These are phyloP conservation scores for Myriosclerotinia curreyana DNA, from an alignment of 2,329 filamentous ascomycete genomes.

Conservation along the genomic window DNA sequence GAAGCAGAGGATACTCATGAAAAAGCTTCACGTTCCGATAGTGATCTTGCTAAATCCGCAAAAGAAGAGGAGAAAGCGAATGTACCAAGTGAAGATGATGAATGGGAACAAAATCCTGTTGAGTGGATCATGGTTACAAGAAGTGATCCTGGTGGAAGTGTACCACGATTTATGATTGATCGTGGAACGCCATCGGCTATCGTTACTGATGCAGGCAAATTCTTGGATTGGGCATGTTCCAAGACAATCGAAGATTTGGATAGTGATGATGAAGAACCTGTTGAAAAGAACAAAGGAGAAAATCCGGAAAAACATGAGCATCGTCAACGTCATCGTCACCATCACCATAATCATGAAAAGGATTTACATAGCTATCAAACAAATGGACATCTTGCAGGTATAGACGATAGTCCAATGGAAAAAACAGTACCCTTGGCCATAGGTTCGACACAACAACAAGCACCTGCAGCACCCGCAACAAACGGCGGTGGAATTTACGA, in stretches of 20 bases:
- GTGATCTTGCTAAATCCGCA: slow-evolving; percentile 30
- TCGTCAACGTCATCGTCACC: slow-evolving; percentile 16
- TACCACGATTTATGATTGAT: slow-evolving; percentile 70
- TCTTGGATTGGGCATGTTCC: slow-evolving; percentile 64
- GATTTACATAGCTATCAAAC: slow-evolving; percentile 39
- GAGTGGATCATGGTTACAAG: slow-evolving; percentile 76
- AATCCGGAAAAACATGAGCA: slow-evolving; percentile 28
- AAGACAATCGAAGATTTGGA: slow-evolving; percentile 37
- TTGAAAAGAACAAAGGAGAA: slow-evolving; percentile 26
- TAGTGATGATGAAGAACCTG: slow-evolving; percentile 29
- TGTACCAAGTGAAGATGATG: slow-evolving; percentile 40
- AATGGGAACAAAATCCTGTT: slow-evolving; percentile 59
- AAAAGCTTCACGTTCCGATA: slow-evolving; percentile 27
- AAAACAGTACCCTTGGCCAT: too few relatives aligned
- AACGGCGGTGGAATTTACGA: slow-evolving; percentile 51
- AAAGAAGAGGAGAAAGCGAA: slow-evolving; percentile 40
- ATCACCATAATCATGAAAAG: slow-evolving; percentile 31
- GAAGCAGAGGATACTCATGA: slow-evolving; percentile 16
- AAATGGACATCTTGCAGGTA: slow-evolving; percentile 35
- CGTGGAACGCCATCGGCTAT: slow-evolving; percentile 66
- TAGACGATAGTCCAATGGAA: slow-evolving; percentile 29
- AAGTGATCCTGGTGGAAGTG: slow-evolving; percentile 69
- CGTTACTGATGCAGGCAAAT: slow-evolving; percentile 62
- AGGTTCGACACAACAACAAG: slow-evolving; percentile 4
- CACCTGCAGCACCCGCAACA: slow-evolving; percentile 13